phyloP scores from a whole-genome alignment of 2,329 filamentous ascomycete species.

The Aspergillus cejpii region DNA sequence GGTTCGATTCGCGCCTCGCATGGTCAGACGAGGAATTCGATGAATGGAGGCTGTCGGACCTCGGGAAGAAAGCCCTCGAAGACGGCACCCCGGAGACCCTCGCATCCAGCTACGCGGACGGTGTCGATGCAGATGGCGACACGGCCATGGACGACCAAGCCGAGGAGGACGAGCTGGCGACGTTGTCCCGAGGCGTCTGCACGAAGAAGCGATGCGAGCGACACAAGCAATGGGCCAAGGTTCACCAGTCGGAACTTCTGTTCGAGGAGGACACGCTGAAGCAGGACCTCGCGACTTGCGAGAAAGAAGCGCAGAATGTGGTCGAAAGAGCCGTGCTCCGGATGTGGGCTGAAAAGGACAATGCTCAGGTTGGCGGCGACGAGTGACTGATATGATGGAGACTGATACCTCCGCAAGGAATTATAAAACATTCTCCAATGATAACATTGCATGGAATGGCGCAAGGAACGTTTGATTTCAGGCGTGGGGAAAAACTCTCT shows the following conservation, averaged over 20 bases:
- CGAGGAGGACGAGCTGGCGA: constrained; percentile 27
- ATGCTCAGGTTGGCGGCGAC: constrained; percentile 15
- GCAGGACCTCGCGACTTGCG: constrained; percentile 35
- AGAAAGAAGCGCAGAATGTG: constrained; percentile 38
- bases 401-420: constrained; percentile 24
- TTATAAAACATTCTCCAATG: too few relatives aligned
- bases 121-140: constrained; percentile 30
- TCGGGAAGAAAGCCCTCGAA: constrained; percentile 35
- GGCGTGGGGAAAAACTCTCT: not conserved
- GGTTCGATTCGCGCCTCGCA: constrained; percentile 42
- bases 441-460: constrained; percentile 18
- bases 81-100: constrained; percentile 34
- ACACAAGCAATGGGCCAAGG: constrained; percentile 45
- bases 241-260: constrained; percentile 41
- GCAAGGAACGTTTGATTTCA: constrained; percentile 2
- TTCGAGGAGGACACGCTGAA: constrained; percentile 40
- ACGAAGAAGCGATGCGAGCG: constrained; percentile 44
- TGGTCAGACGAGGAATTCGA: constrained; percentile 47
- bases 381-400: constrained; percentile 10
- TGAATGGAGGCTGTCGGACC: constrained; percentile 39
- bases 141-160: constrained; percentile 30
- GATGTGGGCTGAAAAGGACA: constrained; percentile 34
- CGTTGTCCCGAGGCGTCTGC: constrained; percentile 40
- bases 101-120: constrained; percentile 20
- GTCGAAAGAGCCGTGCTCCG: constrained; percentile 42